These are phyloP conservation scores for Kodamaea alishanica DNA, from an alignment of 1,139 yeast genomes.

Conservation along the genomic window DNA sequence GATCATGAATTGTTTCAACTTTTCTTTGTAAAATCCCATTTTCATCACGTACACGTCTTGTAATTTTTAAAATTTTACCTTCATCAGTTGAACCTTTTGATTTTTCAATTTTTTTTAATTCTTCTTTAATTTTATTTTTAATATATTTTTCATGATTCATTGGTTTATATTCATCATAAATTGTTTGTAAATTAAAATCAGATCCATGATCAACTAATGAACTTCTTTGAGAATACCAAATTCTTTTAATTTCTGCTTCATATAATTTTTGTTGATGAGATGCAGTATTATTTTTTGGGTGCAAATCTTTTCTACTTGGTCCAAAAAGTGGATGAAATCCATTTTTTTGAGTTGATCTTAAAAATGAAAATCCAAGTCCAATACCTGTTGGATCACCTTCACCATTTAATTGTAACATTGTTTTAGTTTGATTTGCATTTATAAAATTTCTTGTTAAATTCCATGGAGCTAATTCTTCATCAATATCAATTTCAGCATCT, in stretches of 20 bases:
- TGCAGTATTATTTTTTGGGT: constrained; percentile 47
- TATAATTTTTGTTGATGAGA: constrained; percentile 90
- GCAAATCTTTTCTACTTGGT: constrained; percentile 34
- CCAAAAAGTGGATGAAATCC: constrained; percentile 72
- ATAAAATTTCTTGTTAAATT: constrained; percentile 84
- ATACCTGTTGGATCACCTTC: constrained; percentile 95
- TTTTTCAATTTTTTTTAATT: constrained; percentile 31
- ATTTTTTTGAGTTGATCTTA: constrained; percentile 92
- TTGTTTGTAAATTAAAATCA: constrained; percentile 22
- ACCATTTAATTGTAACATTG: constrained; percentile 95
- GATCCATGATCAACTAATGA: constrained; percentile 48
- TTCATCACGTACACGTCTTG: constrained; percentile 76
- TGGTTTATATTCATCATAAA: constrained; percentile 42
- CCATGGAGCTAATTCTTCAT: constrained; percentile 94
- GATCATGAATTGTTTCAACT: constrained; percentile 76
- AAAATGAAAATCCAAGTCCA: constrained; percentile 86
- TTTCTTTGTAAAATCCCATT: constrained; percentile 84
- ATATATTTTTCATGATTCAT: constrained; percentile 32
- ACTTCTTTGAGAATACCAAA: constrained; percentile 85
- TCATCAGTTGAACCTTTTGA: constrained; percentile 22
- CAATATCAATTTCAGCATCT: constrained; percentile 49
- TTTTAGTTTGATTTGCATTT: constrained; percentile 92
- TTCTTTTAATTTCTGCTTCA: constrained; percentile 83
- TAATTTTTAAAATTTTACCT: constrained; percentile 61
- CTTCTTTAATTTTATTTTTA: constrained; percentile 31